Percentiles rank a stretch among this genome's conserved stretches.
Conservation (phyloP, 805 yeast species). For the Maudiozyma serrabonitensis region DNA sequence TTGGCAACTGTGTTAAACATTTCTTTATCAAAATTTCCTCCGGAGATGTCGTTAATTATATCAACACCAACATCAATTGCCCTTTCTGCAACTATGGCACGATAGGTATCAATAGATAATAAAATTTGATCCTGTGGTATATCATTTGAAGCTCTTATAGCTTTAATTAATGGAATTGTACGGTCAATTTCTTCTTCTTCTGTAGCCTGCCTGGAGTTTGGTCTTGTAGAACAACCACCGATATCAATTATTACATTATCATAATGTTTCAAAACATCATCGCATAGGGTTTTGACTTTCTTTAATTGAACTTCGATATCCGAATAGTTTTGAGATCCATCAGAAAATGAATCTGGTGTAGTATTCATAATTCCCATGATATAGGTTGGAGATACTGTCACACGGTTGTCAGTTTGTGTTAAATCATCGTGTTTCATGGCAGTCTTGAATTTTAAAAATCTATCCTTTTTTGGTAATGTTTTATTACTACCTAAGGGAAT, state of each 20-base stretch:
- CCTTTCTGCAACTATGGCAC: slow-evolving; percentile 61
- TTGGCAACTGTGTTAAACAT: slow-evolving; percentile 66
- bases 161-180: slow-evolving; percentile 59
- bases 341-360: slow-evolving; percentile 94
- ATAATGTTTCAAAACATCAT: slow-evolving; percentile 44
- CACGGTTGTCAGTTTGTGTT: slow-evolving; percentile 29
- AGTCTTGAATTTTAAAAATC: slow-evolving; percentile 19
- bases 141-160: slow-evolving; percentile 40
- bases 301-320: slow-evolving; percentile 34
- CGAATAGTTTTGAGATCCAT: slow-evolving; percentile 49
- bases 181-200: slow-evolving; percentile 60
- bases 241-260: slow-evolving; percentile 56
- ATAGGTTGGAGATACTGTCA: slow-evolving; percentile 35
- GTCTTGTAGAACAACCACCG: slow-evolving; percentile 93
- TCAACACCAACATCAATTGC: slow-evolving; percentile 75
- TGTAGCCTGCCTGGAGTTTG: slow-evolving; percentile 58
- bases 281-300: slow-evolving; percentile 41
- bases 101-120: slow-evolving; percentile 82
- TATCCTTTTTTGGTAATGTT: slow-evolving; percentile 9
- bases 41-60: slow-evolving; percentile 83
- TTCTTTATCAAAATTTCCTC: slow-evolving; percentile 58
- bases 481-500: slow-evolving; percentile 33
- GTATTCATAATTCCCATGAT: slow-evolving; percentile 84
- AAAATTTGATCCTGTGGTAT: slow-evolving; percentile 34
- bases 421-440: slow-evolving; percentile 38